Evolutionary conservation across 2,329 filamentous ascomycete species (phyloP).

Genomic region (Fusarium gaditjirri): DNA sequence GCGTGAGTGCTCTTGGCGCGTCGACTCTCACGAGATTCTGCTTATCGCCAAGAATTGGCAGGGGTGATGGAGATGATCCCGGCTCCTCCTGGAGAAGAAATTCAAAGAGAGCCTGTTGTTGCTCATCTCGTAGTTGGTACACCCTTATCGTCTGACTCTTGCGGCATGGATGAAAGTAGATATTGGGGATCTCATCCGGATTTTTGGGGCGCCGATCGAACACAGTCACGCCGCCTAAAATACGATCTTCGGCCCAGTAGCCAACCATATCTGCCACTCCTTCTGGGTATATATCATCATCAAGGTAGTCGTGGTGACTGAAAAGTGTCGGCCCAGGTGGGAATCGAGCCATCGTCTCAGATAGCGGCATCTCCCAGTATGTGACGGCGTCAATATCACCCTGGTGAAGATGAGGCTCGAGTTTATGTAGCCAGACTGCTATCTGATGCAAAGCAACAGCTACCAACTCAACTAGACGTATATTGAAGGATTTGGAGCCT

Average conservation of each 20-base stretch:
- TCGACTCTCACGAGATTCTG: conserved; percentile 21
- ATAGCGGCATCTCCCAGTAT: conserved; percentile 15
- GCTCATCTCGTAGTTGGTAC: conserved; percentile 23
- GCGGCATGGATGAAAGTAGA: conserved; percentile 26
- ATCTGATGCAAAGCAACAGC: conserved; percentile 18
- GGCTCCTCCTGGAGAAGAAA: conserved; percentile 6
- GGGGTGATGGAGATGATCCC: neutral
- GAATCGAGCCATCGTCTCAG: neutral
- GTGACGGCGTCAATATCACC: conserved; percentile 10
- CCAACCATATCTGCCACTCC: conserved; percentile 16
- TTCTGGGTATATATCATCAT: conserved; percentile 27
- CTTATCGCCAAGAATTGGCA: conserved; percentile 13
- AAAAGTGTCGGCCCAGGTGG: conserved; percentile 16
- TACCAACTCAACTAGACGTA: conserved; percentile 3
- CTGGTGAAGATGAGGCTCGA: conserved; percentile 12
- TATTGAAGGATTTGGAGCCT: neutral
- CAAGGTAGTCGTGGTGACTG: conserved; percentile 17
- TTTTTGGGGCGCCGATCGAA: conserved; percentile 2
- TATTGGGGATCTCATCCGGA: neutral
- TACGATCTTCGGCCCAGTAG: conserved; percentile 29
- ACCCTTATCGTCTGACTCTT: conserved; percentile 18
- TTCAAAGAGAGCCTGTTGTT: conserved; percentile 9
- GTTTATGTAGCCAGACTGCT: conserved; percentile 1
- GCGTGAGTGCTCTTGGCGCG: conserved; percentile 3
- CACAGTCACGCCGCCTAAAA: conserved; percentile 13